Percentiles rank a stretch among this genome's conserved stretches.
phyloP scores from a whole-genome alignment of 2,329 filamentous ascomycete genomes.

The Elsinoe arachidis region DNA sequence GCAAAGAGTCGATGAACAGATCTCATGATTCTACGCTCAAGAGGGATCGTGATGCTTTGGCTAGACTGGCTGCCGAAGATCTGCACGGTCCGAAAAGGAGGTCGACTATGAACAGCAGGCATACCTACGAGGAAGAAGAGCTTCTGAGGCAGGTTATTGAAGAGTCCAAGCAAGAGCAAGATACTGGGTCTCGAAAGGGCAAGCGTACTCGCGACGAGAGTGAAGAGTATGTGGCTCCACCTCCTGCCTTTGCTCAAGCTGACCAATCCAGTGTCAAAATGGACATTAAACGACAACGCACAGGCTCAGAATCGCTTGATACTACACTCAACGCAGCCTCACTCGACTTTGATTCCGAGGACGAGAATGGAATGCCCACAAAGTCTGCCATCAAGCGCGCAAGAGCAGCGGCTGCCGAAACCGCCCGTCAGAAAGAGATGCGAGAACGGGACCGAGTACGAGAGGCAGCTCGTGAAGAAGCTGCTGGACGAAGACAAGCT shows the following conservation, averaged over 20 bases:
- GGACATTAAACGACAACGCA: conserved; percentile 72
- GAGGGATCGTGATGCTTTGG: conserved; percentile 46
- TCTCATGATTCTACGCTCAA: conserved; percentile 48
- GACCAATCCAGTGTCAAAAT: conserved; percentile 53
- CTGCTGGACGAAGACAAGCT: conserved; percentile 70
- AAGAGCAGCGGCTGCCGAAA: conserved; percentile 37
- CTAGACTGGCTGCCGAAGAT: conserved; percentile 41
- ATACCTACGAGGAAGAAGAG: conserved; percentile 92
- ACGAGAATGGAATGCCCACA: conserved; percentile 40
- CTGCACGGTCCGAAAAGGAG: conserved; percentile 66
- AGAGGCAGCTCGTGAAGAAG: conserved; percentile 64
- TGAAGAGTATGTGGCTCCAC: conserved; percentile 65
- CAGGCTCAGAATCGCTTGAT: conserved; percentile 63
- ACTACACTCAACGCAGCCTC: conserved; percentile 41
- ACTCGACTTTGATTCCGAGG: conserved; percentile 60
- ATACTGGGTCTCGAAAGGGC: conserved; percentile 51
- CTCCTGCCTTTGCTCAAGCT: background rate
- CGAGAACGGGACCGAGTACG: conserved; percentile 57
- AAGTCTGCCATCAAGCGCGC: conserved; percentile 32
- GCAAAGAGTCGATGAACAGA: conserved; percentile 57
- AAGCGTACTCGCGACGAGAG: conserved; percentile 87
- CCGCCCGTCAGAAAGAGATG: conserved; percentile 54
- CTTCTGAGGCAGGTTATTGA: conserved; percentile 82
- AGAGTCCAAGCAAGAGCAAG: conserved; percentile 79
- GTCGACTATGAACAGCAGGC: conserved; percentile 95